Evolutionary conservation across 768 basidiomycete genomes (phyloP), one percentile per base, ranked within the genome.

Genomic region (Dacryopinax primogenitus): DNA sequence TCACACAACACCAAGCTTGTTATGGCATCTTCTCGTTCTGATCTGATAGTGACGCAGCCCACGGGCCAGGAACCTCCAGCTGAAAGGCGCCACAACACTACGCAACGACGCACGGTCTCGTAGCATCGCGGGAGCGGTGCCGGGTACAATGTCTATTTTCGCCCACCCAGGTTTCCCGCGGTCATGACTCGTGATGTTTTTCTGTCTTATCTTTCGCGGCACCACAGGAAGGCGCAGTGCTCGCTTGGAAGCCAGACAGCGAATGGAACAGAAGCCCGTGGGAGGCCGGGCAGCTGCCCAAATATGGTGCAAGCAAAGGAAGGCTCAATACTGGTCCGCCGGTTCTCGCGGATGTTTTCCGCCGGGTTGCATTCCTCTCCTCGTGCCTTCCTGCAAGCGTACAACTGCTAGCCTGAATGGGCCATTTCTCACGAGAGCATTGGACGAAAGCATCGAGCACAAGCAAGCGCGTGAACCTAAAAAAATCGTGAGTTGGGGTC

Each of bases 301-400:
- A 23, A 58, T 58, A 58, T 58, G 51, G 51, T 18, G 3, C 23
- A n/a, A 26, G 4, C 51, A 4, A 23, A 58, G 6, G 51, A 58
- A 58, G 51, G 51, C 51, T 58, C 51, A 58, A 58, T 30, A 18
- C 51, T 28, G 51, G 12, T 30, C 51, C 51, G 51, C 51, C 51
- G 51, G 51, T 58, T 39, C 51, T 11, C 12, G 51, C 51, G 51
- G 51, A 23, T 58, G 51, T 21, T 13, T 13, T 58, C 51, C 51
- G 51, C 13, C 51, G 51, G 51, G 37, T 39, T n/a, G 37, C 37
- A 39, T 11, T n/a, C 37, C 37, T 39, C 37, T n/a, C n/a, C n/a
- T n/a, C n/a, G n/a, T n/a, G n/a, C n/a, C n/a, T 44, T 18, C 41
- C 7, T 18, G 16, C 41, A 23, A 15, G 18, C 41, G 16, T 15